These are phyloP conservation scores for Fusarium albosuccineum DNA, from an alignment of 2,329 filamentous ascomycete genomes.

Conservation along the genomic window DNA sequence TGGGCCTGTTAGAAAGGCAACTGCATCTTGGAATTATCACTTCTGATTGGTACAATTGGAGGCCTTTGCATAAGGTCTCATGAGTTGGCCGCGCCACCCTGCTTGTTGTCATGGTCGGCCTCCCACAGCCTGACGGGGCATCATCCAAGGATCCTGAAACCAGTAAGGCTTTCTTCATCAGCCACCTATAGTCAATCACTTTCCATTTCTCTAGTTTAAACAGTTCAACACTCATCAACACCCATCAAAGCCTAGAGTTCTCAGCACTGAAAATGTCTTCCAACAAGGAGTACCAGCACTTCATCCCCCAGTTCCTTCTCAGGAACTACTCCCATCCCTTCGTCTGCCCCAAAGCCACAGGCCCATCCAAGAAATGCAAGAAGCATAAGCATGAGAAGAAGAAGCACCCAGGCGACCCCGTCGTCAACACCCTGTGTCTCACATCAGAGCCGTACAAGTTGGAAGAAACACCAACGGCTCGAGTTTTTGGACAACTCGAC, in stretches of 20 bases:
- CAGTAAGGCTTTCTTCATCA: too few relatives aligned
- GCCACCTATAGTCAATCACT: too few relatives aligned
- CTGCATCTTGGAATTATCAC: not conserved
- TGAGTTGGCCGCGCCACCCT: conserved; percentile 12
- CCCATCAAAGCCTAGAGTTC: not conserved
- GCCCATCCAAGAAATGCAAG: not conserved
- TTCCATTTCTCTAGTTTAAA: too few relatives aligned
- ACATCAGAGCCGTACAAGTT: conserved; percentile 19
- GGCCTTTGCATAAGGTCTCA: conserved; percentile 16
- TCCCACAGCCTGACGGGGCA: not conserved
- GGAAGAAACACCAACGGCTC: conserved; percentile 36
- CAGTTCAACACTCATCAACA: too few relatives aligned
- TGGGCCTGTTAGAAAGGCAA: not conserved
- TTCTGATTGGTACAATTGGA: conserved; percentile 28
- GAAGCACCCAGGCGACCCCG: conserved; percentile 36
- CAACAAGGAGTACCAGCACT: conserved; percentile 2
- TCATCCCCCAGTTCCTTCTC: conserved; percentile 2
- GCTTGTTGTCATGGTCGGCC: conserved; percentile 15
- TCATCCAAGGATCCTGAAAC: too few relatives aligned
- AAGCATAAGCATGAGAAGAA: conserved; percentile 1
- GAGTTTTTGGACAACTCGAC: conserved; percentile 42
- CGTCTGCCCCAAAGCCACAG: not conserved
- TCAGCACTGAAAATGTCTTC: not conserved
- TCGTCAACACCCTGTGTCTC: conserved; percentile 45
- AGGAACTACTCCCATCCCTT: not conserved